A percentile compares a stretch with the other conserved stretches of the same genome.
Evolutionary conservation across 2,329 filamentous ascomycete species (phyloP).

Genomic region (Leptographium radiaticola): DNA sequence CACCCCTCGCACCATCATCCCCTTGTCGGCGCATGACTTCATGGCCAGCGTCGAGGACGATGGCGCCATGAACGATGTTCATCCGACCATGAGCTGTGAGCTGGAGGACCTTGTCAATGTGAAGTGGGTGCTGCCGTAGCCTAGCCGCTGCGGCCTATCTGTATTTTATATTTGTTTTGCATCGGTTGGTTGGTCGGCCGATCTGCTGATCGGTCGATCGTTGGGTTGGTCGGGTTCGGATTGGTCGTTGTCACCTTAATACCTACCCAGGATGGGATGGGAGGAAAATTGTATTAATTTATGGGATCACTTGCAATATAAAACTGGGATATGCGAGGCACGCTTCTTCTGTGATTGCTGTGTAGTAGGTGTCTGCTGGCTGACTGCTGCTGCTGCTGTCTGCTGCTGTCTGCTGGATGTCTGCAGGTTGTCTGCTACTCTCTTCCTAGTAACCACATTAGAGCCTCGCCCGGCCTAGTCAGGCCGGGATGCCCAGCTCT

Average conservation of each 20-base stretch:
- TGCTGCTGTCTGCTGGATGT: not conserved
- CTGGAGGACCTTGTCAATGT: not conserved
- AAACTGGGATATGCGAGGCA: too few species aligned
- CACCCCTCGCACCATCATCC: not conserved
- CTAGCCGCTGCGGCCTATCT: too few species aligned
- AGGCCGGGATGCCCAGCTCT: constrained; percentile 46
- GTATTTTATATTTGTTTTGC: not conserved
- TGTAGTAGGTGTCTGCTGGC: too few species aligned
- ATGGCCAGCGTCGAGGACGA: not conserved
- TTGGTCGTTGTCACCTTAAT: not conserved
- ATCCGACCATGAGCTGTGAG: not conserved
- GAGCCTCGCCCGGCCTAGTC: constrained; percentile 7
- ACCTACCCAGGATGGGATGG: not conserved
- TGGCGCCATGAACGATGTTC: not conserved
- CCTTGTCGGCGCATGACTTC: not conserved
- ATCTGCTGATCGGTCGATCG: too few species aligned
- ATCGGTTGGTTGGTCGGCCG: not conserved
- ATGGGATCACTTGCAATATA: not conserved
- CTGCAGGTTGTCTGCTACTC: not conserved
- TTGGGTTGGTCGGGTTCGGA: not conserved
- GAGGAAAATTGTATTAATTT: not conserved
- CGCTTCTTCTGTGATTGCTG: too few species aligned
- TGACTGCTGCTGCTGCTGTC: too few species aligned
- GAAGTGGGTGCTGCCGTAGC: not conserved
- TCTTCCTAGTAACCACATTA: not conserved